Conservation (phyloP, 1,139 yeast genomes). For the Lodderomyces metapsilosis region DNA sequence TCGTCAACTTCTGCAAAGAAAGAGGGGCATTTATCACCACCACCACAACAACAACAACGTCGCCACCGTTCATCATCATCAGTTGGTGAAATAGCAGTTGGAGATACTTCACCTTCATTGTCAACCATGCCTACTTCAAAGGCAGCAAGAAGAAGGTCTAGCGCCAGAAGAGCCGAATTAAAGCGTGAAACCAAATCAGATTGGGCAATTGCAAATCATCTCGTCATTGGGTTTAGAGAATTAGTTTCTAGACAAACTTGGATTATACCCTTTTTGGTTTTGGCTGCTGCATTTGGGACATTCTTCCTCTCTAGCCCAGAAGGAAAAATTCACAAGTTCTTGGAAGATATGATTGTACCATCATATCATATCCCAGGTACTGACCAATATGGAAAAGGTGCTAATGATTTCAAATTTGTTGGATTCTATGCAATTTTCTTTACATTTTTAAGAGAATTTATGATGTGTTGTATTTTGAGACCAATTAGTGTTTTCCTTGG, state of each 20-base stretch:
- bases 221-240: slow-evolving; percentile 58
- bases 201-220: slow-evolving; percentile 45
- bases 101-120: slow-evolving; percentile 54
- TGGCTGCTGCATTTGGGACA: slow-evolving; percentile 34
- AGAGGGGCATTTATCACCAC: not conserved
- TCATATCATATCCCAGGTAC: slow-evolving; percentile 64
- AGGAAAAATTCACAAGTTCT: slow-evolving; percentile 52
- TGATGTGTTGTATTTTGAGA: slow-evolving; percentile 76
- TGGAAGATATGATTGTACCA: slow-evolving; percentile 64
- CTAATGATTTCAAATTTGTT: slow-evolving; percentile 77
- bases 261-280: slow-evolving; percentile 63
- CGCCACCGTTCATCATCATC: slow-evolving; percentile 51
- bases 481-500: slow-evolving; percentile 66
- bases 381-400: slow-evolving; percentile 80
- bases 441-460: slow-evolving; percentile 86
- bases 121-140: slow-evolving; percentile 45
- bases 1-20: slow-evolving; percentile 2
- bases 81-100: slow-evolving; percentile 56
- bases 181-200: slow-evolving; percentile 31
- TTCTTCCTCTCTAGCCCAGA: slow-evolving; percentile 52
- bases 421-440: slow-evolving; percentile 79
- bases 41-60: not conserved
- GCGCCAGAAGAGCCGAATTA: slow-evolving; percentile 33
- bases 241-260: slow-evolving; percentile 73
- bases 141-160: slow-evolving; percentile 32